Evolutionary conservation across 2,329 filamentous ascomycete species (phyloP).

Genomic region (Dactylella cylindrospora): DNA sequence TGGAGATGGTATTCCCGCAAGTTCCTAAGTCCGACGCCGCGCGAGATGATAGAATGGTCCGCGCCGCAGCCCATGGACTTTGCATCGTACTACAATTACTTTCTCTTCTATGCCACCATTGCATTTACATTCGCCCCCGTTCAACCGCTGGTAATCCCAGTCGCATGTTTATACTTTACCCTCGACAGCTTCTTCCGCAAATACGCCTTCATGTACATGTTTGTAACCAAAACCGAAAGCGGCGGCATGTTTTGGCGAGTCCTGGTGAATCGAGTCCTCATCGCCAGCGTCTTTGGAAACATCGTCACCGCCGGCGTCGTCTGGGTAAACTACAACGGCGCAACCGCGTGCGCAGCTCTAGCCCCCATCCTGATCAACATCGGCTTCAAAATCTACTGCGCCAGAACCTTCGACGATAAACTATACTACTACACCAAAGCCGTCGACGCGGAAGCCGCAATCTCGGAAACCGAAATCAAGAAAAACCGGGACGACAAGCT

Average conservation of each 20-base stretch:
- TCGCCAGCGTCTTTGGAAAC: constrained; percentile 76
- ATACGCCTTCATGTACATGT: constrained; percentile 90
- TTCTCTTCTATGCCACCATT: constrained; percentile 89
- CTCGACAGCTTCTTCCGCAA: constrained; percentile 91
- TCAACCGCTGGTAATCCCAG: constrained; percentile 82
- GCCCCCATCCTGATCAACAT: constrained; percentile 68
- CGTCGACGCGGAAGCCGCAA: constrained; percentile 56
- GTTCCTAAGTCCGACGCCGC: constrained; percentile 82
- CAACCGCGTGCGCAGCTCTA: constrained; percentile 64
- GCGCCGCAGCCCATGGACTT: constrained; percentile 93
- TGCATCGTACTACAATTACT: constrained; percentile 96
- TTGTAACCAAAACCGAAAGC: constrained; percentile 94
- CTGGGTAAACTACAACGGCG: constrained; percentile 64
- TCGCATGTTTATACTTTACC: constrained; percentile 84
- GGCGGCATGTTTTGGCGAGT: constrained; percentile 91
- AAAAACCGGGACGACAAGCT: constrained; percentile 65
- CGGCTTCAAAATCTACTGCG: constrained; percentile 84
- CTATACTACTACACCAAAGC: constrained; percentile 77
- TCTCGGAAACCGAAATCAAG: constrained; percentile 49
- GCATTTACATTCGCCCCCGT: constrained; percentile 80
- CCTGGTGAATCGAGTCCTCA: constrained; percentile 88
- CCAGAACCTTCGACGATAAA: constrained; percentile 71
- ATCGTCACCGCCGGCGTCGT: constrained; percentile 74
- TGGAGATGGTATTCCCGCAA: constrained; percentile 82
- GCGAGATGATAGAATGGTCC: constrained; percentile 87